These are phyloP conservation scores for Pleurotus tuber-regium DNA, from an alignment of 768 basidiomycete genomes.

Conservation along the genomic window DNA sequence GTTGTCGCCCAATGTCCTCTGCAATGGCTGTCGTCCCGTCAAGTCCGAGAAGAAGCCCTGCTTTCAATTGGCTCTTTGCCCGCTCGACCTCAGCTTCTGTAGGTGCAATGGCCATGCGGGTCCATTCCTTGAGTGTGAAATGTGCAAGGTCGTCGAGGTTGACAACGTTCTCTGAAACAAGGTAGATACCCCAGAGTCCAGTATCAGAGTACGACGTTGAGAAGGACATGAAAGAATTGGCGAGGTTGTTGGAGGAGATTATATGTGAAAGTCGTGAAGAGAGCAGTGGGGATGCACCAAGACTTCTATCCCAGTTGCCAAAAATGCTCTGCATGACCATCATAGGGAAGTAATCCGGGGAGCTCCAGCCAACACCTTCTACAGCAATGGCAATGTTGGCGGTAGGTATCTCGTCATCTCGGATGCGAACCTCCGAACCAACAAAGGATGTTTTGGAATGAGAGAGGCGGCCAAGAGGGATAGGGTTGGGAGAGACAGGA, in stretches of 20 bases:
- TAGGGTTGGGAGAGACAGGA: slow-evolving; percentile 83
- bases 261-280: slow-evolving; percentile 91
- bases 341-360: slow-evolving; percentile 99
- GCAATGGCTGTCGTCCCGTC: slow-evolving; percentile 97
- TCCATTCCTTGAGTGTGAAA: slow-evolving; percentile 95
- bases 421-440: slow-evolving; percentile 93
- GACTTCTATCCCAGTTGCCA: slow-evolving; percentile 98
- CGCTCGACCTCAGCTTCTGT: slow-evolving; percentile 89
- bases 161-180: slow-evolving; percentile 90
- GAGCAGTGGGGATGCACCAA: slow-evolving; percentile 86
- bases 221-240: slow-evolving; percentile 99
- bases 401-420: slow-evolving; percentile 87
- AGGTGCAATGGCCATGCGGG: slow-evolving; percentile 88
- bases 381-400: slow-evolving; percentile 96
- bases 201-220: slow-evolving; percentile 98
- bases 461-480: slow-evolving; percentile 79
- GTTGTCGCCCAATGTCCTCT: slow-evolving; percentile 97
- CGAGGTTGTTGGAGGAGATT: slow-evolving; percentile 90
- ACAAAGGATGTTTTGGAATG: slow-evolving; percentile 80
- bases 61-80: slow-evolving; percentile 98
- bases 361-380: slow-evolving; percentile 97
- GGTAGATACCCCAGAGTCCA: slow-evolving; percentile 98
- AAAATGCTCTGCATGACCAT: slow-evolving; percentile 97
- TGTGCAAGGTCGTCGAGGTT: slow-evolving; percentile 93
- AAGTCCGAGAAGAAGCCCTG: slow-evolving; percentile 81